Percentiles rank a stretch among this genome's conserved stretches.
phyloP scores from a whole-genome alignment of 768 basidiomycete species.

The Serendipita sp. region DNA sequence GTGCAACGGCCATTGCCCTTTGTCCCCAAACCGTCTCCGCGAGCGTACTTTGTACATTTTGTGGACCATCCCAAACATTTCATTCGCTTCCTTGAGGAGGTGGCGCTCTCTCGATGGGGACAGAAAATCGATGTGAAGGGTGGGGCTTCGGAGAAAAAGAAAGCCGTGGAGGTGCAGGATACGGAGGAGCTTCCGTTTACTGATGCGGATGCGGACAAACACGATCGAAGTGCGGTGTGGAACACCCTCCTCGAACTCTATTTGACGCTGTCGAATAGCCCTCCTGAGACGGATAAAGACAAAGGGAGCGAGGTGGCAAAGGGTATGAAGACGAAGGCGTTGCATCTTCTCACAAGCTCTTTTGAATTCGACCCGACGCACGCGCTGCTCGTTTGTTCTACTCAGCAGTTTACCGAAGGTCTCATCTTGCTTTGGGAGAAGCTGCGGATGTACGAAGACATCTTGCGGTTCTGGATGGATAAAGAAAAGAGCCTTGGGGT shows the following conservation, averaged over 20 bases:
- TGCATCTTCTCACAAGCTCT: constrained; percentile 48
- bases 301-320: constrained; percentile 12
- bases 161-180: constrained; percentile 11
- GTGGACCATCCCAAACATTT: constrained; percentile 78
- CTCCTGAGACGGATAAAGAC: constrained; percentile 10
- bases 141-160: constrained; percentile 8
- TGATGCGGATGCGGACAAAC: constrained; percentile 37
- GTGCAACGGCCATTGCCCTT: constrained; percentile 15
- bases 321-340: constrained; percentile 44
- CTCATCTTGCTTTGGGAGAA: constrained; percentile 85
- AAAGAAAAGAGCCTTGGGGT: constrained; percentile 24
- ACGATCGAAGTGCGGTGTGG: constrained; percentile 79
- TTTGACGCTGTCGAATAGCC: constrained; percentile 36
- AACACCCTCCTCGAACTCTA: constrained; percentile 93
- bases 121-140: constrained; percentile 39
- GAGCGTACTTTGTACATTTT: constrained; percentile 85
- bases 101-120: constrained; percentile 65
- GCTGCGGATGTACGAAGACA: constrained; percentile 91
- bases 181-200: constrained; percentile 16
- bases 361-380: constrained; percentile 77
- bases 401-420: constrained; percentile 63
- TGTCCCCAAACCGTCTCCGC: constrained; percentile 55
- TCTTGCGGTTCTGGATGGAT: constrained; percentile 87
- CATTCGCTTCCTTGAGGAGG: constrained; percentile 73
- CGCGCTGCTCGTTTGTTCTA: constrained; percentile 89